phyloP scores from a whole-genome alignment of 2,329 filamentous ascomycete species.

The Elsinoe fawcettii region DNA sequence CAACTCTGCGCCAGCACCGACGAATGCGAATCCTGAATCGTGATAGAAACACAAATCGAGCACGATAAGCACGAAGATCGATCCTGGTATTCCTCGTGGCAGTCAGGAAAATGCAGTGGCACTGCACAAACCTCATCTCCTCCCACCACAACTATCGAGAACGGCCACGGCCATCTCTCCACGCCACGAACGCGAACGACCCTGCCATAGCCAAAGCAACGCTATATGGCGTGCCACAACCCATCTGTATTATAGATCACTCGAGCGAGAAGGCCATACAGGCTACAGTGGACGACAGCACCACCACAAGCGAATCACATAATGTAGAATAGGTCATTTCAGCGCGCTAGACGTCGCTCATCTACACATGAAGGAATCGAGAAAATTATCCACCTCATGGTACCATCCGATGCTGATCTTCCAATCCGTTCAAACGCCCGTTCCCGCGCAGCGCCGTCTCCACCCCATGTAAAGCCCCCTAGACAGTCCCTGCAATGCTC shows the following conservation, averaged over 20 bases:
- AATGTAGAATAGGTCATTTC: slow-evolving; percentile 7
- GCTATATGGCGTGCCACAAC: not conserved
- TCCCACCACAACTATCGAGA: no score
- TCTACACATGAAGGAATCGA: slow-evolving; percentile 1
- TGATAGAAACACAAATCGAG: not conserved
- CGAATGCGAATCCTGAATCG: not conserved
- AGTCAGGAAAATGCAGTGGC: no score
- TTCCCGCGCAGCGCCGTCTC: not conserved
- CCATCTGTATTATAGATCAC: not conserved
- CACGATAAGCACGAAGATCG: no score
- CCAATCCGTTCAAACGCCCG: not conserved
- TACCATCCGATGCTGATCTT: not conserved
- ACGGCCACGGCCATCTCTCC: no score
- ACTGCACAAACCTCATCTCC: no score
- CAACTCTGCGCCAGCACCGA: not conserved
- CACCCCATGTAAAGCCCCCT: not conserved
- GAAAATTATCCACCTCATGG: not conserved
- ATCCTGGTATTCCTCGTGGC: no score
- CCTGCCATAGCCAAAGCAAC: not conserved
- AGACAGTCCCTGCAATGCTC: slow-evolving; percentile 74
- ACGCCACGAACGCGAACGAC: no score
- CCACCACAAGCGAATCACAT: not conserved
- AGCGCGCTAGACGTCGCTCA: slow-evolving; percentile 11
- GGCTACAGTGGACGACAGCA: not conserved
- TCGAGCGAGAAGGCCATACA: not conserved